Evolutionary conservation across 805 yeast genomes (phyloP), one percentile per base, ranked within the genome.

Genomic region (Saturnispora ahearnii): DNA sequence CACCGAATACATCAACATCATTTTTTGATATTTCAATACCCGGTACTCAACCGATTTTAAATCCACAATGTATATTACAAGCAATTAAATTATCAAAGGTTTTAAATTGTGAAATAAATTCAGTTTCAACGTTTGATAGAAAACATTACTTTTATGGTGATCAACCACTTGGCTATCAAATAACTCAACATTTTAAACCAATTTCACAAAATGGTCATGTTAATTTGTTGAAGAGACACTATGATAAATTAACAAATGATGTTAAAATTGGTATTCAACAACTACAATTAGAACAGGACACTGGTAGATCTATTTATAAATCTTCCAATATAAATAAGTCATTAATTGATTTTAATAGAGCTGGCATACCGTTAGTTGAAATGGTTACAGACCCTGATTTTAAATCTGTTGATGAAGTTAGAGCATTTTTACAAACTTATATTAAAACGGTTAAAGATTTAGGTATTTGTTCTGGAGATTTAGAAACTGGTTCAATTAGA

Each of bases 61-160:
- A 90, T 62, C 77, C 78, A 18, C 84, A 88, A 57, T 90, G 90
- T 1, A 62, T 91, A 4, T 59, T 78, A 1, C 73, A 77, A 32
- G 95, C 96, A 0, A 59, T 88, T 38, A 79, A 78, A 57, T 78
- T 95, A 1, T 90, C 95, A 0, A 64, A 76, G 2, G 87, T 93
- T 0, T 65, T 90, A 47, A 73, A 82, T 32, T 77, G 87, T 51
- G 62, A 71, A 0, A 73, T 93, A 13, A 77, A 77, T 51, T 55
- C 65, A 0, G 55, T 60, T 7, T 84, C 91, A 1, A 71, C 82
- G 1, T 93, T 93, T 64, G 99, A 93, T 61, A 72, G 99, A 56
- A 93, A 93, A 65, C 99, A 93, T 63, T 93, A 93, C 64, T 89
- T 93, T 65, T 93, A 93, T 64, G 91, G 90, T 1, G 99, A 93